phyloP scores from a whole-genome alignment of 2,329 filamentous ascomycete genomes.

The Pestalotiopsis sp. region DNA sequence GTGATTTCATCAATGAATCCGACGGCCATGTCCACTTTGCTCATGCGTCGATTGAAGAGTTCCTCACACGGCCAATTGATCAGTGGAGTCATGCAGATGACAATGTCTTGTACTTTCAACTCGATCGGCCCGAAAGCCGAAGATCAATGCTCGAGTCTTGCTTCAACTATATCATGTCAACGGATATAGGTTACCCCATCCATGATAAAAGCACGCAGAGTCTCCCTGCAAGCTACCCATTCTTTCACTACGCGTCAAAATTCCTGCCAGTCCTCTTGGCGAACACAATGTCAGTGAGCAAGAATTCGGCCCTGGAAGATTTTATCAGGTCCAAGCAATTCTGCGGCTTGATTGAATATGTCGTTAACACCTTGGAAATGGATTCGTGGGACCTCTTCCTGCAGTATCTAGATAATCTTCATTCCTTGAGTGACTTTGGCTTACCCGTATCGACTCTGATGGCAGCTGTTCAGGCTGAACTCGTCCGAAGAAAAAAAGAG shows the following conservation, averaged over 20 bases:
- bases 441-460: neutral
- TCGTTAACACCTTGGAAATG: neutral
- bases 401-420: neutral
- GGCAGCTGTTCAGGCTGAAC: neutral
- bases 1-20: neutral
- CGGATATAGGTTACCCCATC: neutral
- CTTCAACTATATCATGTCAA: neutral
- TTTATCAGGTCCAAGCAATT: neutral
- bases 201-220: neutral
- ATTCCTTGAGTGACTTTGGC: neutral
- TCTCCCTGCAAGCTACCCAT: neutral
- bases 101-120: neutral
- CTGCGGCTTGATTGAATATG: neutral
- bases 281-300: neutral
- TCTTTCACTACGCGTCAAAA: neutral
- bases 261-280: neutral
- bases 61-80: neutral
- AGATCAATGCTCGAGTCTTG: neutral
- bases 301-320: neutral
- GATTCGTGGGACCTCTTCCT: neutral
- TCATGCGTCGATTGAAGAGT: neutral
- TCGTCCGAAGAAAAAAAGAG: neutral
- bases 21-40: neutral
- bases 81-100: neutral
- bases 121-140: neutral